Base-by-base conservation (phyloP, 352 stramenopile species). In the Globisporangium megalacanthum region DNA sequence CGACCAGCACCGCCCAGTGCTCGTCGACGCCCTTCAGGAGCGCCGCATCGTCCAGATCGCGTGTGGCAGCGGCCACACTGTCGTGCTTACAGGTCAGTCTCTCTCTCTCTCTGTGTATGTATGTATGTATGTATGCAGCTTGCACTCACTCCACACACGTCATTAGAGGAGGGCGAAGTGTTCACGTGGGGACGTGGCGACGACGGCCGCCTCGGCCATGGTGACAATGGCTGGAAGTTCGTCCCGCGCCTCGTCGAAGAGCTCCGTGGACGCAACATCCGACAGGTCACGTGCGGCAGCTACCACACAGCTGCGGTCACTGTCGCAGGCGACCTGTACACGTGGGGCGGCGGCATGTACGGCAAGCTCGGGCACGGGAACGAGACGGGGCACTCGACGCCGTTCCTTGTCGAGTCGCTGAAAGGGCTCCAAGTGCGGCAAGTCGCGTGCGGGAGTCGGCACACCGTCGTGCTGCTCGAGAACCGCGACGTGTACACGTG, bases 141-240 rank as follows among this genome's bases (percentile, higher is more conserved):
- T 29, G 25, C 25, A 29, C 25, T n/a, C 42, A 11, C 42, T 48
- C 8, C 17, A 29, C 45, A 15, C 45, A 10, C 41, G 15, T 11
- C 8, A 20, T 3, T 17, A 73, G 81, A 94, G 22, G 83, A 94
- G 42, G 87, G 86, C 45, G 78, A 94, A 55, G 88, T 97, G 48
- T 95, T 88, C 68, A 96, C 88, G 53, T 97, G 88, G 88, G 88
- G 88, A 13, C 70, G 88, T 29, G 90, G 90, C 2, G 80, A 95
- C 58, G 89, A 97, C 64, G 90, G 90, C 0, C 84, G 90, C 1
- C 57, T 97, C 36, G 90, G 90, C n/a, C 89, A 97, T 54, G 86
- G 87, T 62, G 89, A 97, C 65, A 98, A 98, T 70, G 93, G 93
- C 49, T 98, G 94, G 94, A 98, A 98, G 72, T 98, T 98, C 64